Base-by-base conservation (phyloP, 192 early-diverging fungal genomes). In the Rhizoclosmatium globosum region DNA sequence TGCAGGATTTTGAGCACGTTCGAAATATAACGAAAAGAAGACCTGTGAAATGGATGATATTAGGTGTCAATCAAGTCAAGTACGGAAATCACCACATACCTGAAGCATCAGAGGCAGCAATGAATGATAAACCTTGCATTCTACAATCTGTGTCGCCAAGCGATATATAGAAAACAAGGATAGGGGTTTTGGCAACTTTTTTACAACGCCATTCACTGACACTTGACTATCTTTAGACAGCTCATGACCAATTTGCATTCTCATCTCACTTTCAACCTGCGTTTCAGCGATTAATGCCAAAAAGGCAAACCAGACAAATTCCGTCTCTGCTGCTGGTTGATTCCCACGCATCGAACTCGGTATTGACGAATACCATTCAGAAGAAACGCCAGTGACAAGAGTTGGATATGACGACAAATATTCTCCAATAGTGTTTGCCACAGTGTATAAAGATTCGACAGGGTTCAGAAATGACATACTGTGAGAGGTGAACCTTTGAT, bases 11-110 rank as follows among this genome's bases (percentile, higher is more conserved):
- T 6, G 15, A 17, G 67, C 47, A 9, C 72, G 73, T 60, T 85
- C 84, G 82, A 85, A 85, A 69, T 82, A 85, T 2, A 85, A 50
- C 13, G 78, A 45, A 61, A 82, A 82, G 69, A 85, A 85, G 15
- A 64, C 42, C 75, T 85, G 66, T 42, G 15, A 31, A 46, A 31
- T 23, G 42, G 38, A 53, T 58, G 56, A 23, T 31, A 42, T 74
- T 42, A 31, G 74, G 23, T 47, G 7, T 43, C 39, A 70, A 17
- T 58, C 3, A 53, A 71, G 7, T 6, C 68, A 17, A 9, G 31
- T 31, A 70, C 44, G 15, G 38, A 62, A 23, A 19, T 62, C 60
- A 19, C 53, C 60, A 47, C 61, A 50, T 50, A 78, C 79, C 65
- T 80, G 79, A 53, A 74, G 44, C 47, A 80, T 42, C 48, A 81